These are phyloP conservation scores for Dictyostelium purpureum DNA, from an alignment of 78 protist genomes.

Conservation along the genomic window DNA sequence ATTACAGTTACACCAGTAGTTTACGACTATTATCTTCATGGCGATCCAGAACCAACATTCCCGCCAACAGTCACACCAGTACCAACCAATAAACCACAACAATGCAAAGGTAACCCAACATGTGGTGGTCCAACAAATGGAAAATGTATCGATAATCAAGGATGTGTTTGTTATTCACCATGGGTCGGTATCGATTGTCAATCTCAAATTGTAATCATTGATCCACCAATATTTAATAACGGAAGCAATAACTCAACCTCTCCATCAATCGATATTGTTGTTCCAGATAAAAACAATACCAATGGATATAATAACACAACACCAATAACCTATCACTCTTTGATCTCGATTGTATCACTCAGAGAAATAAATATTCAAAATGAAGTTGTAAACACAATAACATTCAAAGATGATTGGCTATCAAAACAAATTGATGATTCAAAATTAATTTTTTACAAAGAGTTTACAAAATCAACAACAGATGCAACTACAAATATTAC, in stretches of 20 bases:
- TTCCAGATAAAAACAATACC: too few relatives aligned
- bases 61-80: neutral
- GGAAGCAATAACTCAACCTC: neutral
- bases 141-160: neutral
- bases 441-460: neutral
- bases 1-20: too few relatives aligned
- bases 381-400: neutral
- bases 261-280: too few relatives aligned
- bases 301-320: neutral
- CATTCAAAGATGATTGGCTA: neutral
- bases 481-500: neutral
- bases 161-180: neutral
- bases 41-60: neutral
- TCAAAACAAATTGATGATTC: neutral
- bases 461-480: neutral
- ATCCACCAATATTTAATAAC: neutral
- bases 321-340: too few relatives aligned
- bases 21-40: too few relatives aligned
- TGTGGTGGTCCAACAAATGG: neutral
- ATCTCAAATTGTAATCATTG: neutral
- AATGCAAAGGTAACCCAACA: neutral
- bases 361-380: neutral
- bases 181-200: conserved; percentile 28
- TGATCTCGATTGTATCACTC: conserved; percentile 11
- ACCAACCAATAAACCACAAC: neutral